Conservation (phyloP, 768 basidiomycete species). For the Astraeus odoratus region DNA sequence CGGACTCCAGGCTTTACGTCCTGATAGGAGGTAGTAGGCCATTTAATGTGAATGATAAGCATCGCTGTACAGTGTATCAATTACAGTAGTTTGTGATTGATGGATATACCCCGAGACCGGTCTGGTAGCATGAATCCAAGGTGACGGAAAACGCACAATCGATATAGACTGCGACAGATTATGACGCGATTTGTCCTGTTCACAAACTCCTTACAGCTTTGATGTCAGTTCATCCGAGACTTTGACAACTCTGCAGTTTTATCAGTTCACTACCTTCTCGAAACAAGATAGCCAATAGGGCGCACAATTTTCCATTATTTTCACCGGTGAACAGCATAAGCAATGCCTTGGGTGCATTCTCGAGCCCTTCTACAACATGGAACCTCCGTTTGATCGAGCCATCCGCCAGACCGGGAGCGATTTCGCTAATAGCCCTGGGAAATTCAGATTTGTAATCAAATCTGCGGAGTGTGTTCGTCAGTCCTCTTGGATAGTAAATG, state of each 20-base stretch:
- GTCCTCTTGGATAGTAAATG: no score
- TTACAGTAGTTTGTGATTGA: no score
- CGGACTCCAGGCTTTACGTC: no score
- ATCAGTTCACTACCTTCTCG: conserved; percentile 2
- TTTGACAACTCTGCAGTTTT: conserved; percentile 43
- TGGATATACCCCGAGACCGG: no score
- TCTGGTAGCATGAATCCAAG: no score
- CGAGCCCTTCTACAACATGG: conserved; percentile 70
- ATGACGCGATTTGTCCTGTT: neutral
- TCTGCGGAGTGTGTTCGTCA: conserved; percentile 29
- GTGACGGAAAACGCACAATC: neutral
- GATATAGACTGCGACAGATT: neutral
- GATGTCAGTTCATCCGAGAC: conserved; percentile 37
- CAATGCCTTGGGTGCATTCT: conserved; percentile 65
- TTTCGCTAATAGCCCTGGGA: conserved; percentile 48
- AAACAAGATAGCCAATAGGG: neutral
- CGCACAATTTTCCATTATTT: conserved; percentile 73
- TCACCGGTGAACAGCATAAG: conserved; percentile 67
- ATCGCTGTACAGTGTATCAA: no score
- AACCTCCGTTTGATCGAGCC: conserved; percentile 77
- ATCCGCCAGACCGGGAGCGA: conserved; percentile 50
- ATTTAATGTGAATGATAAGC: no score
- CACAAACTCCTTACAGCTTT: neutral
- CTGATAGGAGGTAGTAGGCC: no score
- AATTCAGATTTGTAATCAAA: conserved; percentile 68